These are phyloP conservation scores for Cryphonectria japonica DNA, from an alignment of 2,329 filamentous ascomycete species.

Conservation along the genomic window DNA sequence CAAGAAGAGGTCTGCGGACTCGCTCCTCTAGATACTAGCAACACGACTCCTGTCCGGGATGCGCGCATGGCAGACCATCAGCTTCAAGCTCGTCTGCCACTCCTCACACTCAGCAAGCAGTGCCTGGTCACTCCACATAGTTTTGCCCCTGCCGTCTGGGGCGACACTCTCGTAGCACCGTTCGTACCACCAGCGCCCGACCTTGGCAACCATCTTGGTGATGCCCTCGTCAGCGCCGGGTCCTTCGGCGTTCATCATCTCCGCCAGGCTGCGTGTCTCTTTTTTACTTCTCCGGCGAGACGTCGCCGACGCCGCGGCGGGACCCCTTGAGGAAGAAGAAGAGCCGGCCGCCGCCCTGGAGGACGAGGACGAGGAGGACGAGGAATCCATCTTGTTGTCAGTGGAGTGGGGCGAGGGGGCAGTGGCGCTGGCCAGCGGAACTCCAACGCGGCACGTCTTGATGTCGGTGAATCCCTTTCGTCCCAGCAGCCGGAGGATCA, in stretches of 20 bases:
- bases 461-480: constrained; percentile 71
- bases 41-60: constrained; percentile 64
- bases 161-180: constrained; percentile 82
- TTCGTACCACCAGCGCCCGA: constrained; percentile 96
- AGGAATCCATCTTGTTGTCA: constrained; percentile 35
- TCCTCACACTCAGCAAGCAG: constrained; percentile 85
- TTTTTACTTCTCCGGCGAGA: constrained; percentile 39
- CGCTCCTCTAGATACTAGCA: constrained; percentile 48
- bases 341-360: constrained; percentile 29
- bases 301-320: neutral
- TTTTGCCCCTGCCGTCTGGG: constrained; percentile 51
- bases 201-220: constrained; percentile 87
- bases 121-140: constrained; percentile 78
- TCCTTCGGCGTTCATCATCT: constrained; percentile 74
- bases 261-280: constrained; percentile 63
- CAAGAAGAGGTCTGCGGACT: neutral
- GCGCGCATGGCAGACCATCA: constrained; percentile 89
- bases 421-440: constrained; percentile 67
- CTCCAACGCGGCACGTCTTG: constrained; percentile 76
- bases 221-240: constrained; percentile 79
- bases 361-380: constrained; percentile 41
- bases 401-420: constrained; percentile 38
- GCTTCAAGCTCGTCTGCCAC: constrained; percentile 82
- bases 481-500: constrained; percentile 68
- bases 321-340: neutral